Evolutionary conservation across 805 yeast species (phyloP), one percentile per base, ranked within the genome.

Genomic region (Lipomyces spencermartinsiae): DNA sequence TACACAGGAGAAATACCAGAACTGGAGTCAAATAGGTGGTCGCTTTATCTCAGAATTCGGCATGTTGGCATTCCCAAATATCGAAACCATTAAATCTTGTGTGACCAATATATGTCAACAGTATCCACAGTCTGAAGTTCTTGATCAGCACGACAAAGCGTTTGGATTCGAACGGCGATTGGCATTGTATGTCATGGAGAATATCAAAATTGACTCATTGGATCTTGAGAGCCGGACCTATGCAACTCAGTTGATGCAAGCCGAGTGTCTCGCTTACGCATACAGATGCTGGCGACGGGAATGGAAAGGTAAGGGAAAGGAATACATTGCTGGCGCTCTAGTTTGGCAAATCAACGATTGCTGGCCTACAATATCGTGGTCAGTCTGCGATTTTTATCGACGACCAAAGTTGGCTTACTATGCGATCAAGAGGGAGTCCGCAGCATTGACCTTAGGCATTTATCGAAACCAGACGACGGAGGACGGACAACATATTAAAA

Each of bases 301-400:
- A 63, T 85, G 87, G 87, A 76, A 77, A 35, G 76, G 75, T 4
- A 74, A 74, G 4, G 78, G 79, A 1, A 71, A 76, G 49, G 77
- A 83, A 55, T 76, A 78, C 53, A 73, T 74, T 54, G 83, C 84
- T 16, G 87, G 87, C 2, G 81, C 84, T 3, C 73, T 85, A 51
- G 86, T 85, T 7, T 85, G 87, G 87, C 87, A 85, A 25, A 12
- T 64, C 33, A 83, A 85, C 68, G 87, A 85, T 73, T 83, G 85
- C 66, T 84, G 86, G 84, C 87, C 87, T 1, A 83, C 79, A 1
- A 80, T 86, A 1, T 78, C 83, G n/a, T 85, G 87, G 87, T 76
- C 86, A 0, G 74, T 84, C 35, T 77, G 80, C 22, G 87, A 85
- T 70, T 80, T 73, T 65, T 81, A 76, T 63, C 73, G 73, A 53